Evolutionary conservation across 768 basidiomycete species (phyloP), one percentile per base, ranked within the genome.

Genomic region (Flagelloscypha sp.): DNA sequence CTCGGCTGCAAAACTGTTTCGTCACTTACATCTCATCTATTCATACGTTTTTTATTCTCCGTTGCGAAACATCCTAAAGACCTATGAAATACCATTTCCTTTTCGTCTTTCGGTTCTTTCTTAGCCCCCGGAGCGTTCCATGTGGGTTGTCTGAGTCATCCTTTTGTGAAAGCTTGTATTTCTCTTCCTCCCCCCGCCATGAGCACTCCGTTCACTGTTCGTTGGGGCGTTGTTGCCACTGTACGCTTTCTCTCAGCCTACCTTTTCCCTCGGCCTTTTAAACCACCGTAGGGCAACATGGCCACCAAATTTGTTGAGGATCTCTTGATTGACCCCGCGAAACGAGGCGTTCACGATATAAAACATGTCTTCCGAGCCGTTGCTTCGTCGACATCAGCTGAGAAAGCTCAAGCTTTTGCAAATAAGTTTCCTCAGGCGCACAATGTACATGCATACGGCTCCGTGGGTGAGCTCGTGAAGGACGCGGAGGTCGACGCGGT

Each of bases 141-240:
- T n/a, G n/a, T n/a, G n/a, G n/a, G n/a, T n/a, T n/a, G n/a, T n/a
- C n/a, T n/a, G n/a, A n/a, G n/a, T n/a, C n/a, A n/a, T n/a, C n/a
- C n/a, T n/a, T n/a, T n/a, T n/a, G n/a, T n/a, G n/a, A n/a, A n/a
- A n/a, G n/a, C n/a, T n/a, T n/a, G n/a, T n/a, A n/a, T n/a, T n/a
- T n/a, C n/a, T n/a, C n/a, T n/a, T n/a, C n/a, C n/a, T n/a, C n/a
- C n/a, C n/a, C n/a, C n/a, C n/a, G n/a, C n/a, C n/a, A n/a, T n/a
- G n/a, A n/a, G n/a, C n/a, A n/a, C n/a, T n/a, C n/a, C n/a, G n/a
- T n/a, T n/a, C 31, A 33, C 31, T n/a, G 31, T 33, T 7, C 13
- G 18, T 6, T 33, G 31, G 31, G 31, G 31, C 15, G n/a, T 33
- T 11, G 31, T 33, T 15, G 18, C 31, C 4, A 33, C 31, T n/a